phyloP scores from a whole-genome alignment of 768 basidiomycete species.

The Nidularia pulvinata region DNA sequence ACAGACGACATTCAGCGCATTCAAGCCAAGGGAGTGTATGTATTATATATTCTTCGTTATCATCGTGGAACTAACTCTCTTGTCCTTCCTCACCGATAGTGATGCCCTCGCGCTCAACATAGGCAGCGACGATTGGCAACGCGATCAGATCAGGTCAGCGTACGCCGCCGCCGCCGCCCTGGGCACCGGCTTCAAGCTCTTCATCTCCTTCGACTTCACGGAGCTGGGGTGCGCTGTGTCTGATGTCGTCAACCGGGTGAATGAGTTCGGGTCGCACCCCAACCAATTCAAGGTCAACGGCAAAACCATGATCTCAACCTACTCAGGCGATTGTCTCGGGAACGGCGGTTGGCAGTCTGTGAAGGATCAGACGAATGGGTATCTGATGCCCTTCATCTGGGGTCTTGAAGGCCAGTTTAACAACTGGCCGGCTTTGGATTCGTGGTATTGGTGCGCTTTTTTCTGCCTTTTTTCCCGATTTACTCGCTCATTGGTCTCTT shows the following conservation, averaged over 20 bases:
- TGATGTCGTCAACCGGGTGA: slow-evolving; percentile 39
- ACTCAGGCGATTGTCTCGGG: slow-evolving; percentile 60
- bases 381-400: slow-evolving; percentile 58
- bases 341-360: slow-evolving; percentile 42
- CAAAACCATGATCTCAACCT: slow-evolving; percentile 61
- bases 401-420: slow-evolving; percentile 43
- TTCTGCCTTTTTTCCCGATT: neutral
- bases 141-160: slow-evolving; percentile 42
- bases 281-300: slow-evolving; percentile 56
- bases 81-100: slow-evolving; percentile 13
- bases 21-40: slow-evolving; percentile 39
- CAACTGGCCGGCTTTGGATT: slow-evolving; percentile 47
- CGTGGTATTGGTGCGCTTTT: slow-evolving; percentile 43
- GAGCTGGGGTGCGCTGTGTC: slow-evolving; percentile 45
- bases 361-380: slow-evolving; percentile 44
- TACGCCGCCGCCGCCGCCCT: slow-evolving; percentile 46
- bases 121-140: slow-evolving; percentile 54
- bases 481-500: neutral
- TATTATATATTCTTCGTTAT: neutral
- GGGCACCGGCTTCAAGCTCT: slow-evolving; percentile 46
- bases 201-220: slow-evolving; percentile 57
- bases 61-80: slow-evolving; percentile 9
- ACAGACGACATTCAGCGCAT: slow-evolving; percentile 38
- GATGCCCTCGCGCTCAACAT: slow-evolving; percentile 69
- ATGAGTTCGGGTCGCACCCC: slow-evolving; percentile 45